Evolutionary conservation across 768 basidiomycete species (phyloP).

Genomic region (Tricholoma sp.): DNA sequence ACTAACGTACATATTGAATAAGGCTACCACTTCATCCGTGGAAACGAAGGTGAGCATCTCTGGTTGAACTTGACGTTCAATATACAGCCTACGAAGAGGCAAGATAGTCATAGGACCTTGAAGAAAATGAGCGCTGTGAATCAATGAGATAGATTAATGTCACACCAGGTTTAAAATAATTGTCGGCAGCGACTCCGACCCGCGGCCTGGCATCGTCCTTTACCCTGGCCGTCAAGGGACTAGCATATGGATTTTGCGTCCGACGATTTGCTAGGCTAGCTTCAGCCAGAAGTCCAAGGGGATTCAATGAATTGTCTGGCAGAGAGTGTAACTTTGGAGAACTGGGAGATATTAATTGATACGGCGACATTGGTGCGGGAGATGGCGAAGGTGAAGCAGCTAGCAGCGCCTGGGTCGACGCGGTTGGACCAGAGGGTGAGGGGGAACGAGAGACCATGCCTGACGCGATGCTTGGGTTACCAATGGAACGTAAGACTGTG

Average conservation of each 20-base stretch:
- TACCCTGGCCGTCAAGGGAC: slow-evolving; percentile 34
- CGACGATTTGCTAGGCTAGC: slow-evolving; percentile 76
- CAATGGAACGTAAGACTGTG: slow-evolving; percentile 84
- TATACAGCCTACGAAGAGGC: slow-evolving; percentile 76
- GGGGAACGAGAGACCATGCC: slow-evolving; percentile 82
- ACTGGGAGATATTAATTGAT: slow-evolving; percentile 28
- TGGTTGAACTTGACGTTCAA: slow-evolving; percentile 86
- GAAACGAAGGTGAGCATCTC: slow-evolving; percentile 88
- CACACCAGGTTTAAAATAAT: slow-evolving; percentile 90
- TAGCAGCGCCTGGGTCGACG: slow-evolving; percentile 54
- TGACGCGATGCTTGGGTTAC: slow-evolving; percentile 73
- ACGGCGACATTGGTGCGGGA: slow-evolving; percentile 31
- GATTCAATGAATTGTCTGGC: slow-evolving; percentile 90
- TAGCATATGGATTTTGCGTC: slow-evolving; percentile 42
- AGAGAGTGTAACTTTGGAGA: slow-evolving; percentile 89
- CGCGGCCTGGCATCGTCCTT: slow-evolving; percentile 39
- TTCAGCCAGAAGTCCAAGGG: slow-evolving; percentile 88
- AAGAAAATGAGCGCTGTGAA: slow-evolving; percentile 1
- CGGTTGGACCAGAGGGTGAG: slow-evolving; percentile 55
- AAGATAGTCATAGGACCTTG: slow-evolving; percentile 85
- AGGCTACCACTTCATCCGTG: slow-evolving; percentile 84
- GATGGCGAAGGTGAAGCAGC: slow-evolving; percentile 47
- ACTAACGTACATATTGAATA: slow-evolving; percentile 78
- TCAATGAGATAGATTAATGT: neutral
- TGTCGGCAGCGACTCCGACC: slow-evolving; percentile 77